Evolutionary conservation across 2,329 filamentous ascomycete genomes (phyloP).

Genomic region (Beauveria pseudobassiana): DNA sequence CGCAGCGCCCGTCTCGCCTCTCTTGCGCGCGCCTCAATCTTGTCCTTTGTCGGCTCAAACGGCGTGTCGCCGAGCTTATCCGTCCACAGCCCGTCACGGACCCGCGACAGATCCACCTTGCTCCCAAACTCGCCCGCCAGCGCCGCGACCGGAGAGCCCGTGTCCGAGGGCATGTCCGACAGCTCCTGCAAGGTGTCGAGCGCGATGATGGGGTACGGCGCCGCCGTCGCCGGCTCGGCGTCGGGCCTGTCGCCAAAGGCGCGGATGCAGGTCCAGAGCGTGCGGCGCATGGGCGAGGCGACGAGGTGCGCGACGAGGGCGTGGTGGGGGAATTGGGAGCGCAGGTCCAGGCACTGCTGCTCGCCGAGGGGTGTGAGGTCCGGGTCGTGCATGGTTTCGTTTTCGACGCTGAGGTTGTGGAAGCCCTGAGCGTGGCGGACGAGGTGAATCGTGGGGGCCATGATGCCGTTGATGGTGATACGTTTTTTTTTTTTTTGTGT

Average conservation of each 20-base stretch:
- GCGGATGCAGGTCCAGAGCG: conserved; percentile 67
- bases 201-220: conserved; percentile 44
- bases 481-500: neutral
- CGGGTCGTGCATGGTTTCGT: conserved; percentile 70
- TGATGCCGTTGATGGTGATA: conserved; percentile 18
- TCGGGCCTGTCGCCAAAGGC: conserved; percentile 50
- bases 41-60: conserved; percentile 40
- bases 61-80: conserved; percentile 46
- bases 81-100: conserved; percentile 60
- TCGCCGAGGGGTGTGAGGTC: conserved; percentile 68
- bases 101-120: conserved; percentile 54
- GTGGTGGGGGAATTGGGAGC: conserved; percentile 56
- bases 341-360: conserved; percentile 62
- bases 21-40: conserved; percentile 54
- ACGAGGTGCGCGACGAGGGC: conserved; percentile 60
- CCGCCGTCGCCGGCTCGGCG: conserved; percentile 15
- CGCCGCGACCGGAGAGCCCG: conserved; percentile 50
- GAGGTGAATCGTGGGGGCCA: conserved; percentile 53
- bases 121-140: conserved; percentile 55
- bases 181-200: conserved; percentile 76
- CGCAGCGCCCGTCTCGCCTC: conserved; percentile 53
- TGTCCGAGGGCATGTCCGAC: conserved; percentile 66
- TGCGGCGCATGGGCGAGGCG: conserved; percentile 73
- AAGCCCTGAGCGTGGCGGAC: conserved; percentile 71
- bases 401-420: conserved; percentile 68